Evolutionary conservation across 2,329 filamentous ascomycete genomes (phyloP).

Genomic region (Emmonsiellopsis sp.): DNA sequence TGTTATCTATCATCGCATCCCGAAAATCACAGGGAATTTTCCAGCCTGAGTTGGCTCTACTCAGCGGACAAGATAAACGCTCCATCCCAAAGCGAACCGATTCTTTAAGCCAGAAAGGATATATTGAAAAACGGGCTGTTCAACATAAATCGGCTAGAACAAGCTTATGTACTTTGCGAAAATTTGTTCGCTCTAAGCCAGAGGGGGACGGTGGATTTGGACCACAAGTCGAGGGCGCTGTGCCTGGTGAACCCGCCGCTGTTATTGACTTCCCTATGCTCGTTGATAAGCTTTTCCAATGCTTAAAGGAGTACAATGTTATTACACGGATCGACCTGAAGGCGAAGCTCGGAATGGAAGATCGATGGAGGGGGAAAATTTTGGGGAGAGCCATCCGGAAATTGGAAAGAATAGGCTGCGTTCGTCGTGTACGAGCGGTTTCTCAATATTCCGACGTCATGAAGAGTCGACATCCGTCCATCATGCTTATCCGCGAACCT

Average conservation of each 20-base stretch:
- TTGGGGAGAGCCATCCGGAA: slow-evolving; percentile 36
- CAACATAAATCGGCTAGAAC: slow-evolving; percentile 43
- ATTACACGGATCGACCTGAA: slow-evolving; percentile 47
- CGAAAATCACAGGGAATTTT: slow-evolving; percentile 46
- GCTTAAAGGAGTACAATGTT: slow-evolving; percentile 42
- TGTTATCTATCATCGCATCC: slow-evolving; percentile 51
- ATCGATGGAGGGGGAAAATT: slow-evolving; percentile 31
- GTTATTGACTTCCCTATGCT: slow-evolving; percentile 44
- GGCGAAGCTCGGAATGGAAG: slow-evolving; percentile 33
- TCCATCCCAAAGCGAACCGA: slow-evolving; percentile 56
- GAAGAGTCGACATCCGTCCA: slow-evolving; percentile 31
- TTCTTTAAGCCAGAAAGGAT: slow-evolving; percentile 47
- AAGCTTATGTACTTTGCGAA: slow-evolving; percentile 47
- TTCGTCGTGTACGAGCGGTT: slow-evolving; percentile 35
- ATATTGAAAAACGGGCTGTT: slow-evolving; percentile 50
- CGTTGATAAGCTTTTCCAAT: slow-evolving; percentile 38
- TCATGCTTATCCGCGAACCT: slow-evolving; percentile 36
- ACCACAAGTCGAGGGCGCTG: slow-evolving; percentile 9
- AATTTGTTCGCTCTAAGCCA: slow-evolving; percentile 28
- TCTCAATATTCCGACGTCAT: slow-evolving; percentile 31
- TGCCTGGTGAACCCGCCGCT: slow-evolving; percentile 15
- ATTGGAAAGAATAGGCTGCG: slow-evolving; percentile 37
- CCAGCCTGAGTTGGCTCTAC: slow-evolving; percentile 46
- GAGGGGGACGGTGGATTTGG: slow-evolving; percentile 5
- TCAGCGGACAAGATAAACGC: slow-evolving; percentile 56